These are phyloP conservation scores for Mariannaea sp. DNA, from an alignment of 2,329 filamentous ascomycete species.

Conservation along the genomic window DNA sequence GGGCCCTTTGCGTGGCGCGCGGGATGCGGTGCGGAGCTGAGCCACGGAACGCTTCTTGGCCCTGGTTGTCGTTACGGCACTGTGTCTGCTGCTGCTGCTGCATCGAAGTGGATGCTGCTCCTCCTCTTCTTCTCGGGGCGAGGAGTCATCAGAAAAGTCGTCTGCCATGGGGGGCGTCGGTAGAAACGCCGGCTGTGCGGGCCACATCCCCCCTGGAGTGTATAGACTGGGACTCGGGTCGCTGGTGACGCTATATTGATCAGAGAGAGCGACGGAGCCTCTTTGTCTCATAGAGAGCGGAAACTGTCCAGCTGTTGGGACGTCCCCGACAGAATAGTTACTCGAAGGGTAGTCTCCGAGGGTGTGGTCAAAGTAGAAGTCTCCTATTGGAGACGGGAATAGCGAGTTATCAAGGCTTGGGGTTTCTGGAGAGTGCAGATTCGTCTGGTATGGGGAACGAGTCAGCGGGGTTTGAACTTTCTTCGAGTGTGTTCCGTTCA, in stretches of 20 bases:
- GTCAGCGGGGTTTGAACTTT: too few species aligned
- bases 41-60: conserved; percentile 26
- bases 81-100: not conserved
- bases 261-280: conserved; percentile 26
- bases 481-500: too few species aligned
- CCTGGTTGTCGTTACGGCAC: not conserved
- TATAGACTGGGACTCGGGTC: conserved; percentile 19
- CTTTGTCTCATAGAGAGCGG: conserved; percentile 24
- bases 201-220: conserved; percentile 29
- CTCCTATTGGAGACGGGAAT: conserved; percentile 32
- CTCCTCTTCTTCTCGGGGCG: conserved; percentile 25
- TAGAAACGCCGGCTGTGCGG: conserved; percentile 31
- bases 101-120: conserved; percentile 12
- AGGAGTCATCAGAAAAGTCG: conserved; percentile 30
- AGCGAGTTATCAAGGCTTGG: conserved; percentile 33
- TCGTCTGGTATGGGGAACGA: conserved; percentile 15
- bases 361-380: conserved; percentile 32
- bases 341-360: conserved; percentile 32
- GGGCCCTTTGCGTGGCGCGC: conserved; percentile 32
- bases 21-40: conserved; percentile 35
- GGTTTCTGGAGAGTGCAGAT: conserved; percentile 33
- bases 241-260: conserved; percentile 29
- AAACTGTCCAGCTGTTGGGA: conserved; percentile 29
- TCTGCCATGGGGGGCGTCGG: conserved; percentile 35
- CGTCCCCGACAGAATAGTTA: conserved; percentile 23